Base-by-base conservation (phyloP, 1,284 basidiomycete species). In the Ganoderma resinaceum region DNA sequence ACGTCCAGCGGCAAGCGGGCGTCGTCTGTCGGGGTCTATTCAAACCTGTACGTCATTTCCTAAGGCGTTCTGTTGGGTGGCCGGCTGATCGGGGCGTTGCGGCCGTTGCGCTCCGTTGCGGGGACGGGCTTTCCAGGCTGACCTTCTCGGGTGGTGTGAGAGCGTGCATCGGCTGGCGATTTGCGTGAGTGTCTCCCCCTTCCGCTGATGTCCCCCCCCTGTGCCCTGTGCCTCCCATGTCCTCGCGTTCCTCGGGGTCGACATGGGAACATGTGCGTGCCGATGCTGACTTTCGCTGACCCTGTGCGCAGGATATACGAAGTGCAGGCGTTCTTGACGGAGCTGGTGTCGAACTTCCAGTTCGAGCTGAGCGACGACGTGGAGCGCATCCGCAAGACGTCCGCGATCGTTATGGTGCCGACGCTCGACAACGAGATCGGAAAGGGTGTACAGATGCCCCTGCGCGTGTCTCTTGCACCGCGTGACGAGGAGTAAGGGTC, bases 361-460 rank as follows among this genome's bases (percentile, higher is more conserved):
- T 80, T 88, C 46, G 76, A 79, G 18, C 76, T 79, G 6, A 83
- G 83, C 1, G 80, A 82, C 31, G 82, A 84, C 37, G 74, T 82
- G 31, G 76, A 79, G 29, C 78, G 81, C 31, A 74, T 87, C n/a
- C 79, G 84, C 58, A 79, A 85, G 70, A 85, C 86, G 71, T 83
- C 84, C 12, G 85, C 85, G 72, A 74, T 86, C 61, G 85, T 86
- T 3, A 87, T 86, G 85, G 75, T 86, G n/a, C 86, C 86, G 9
- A 85, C 85, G 20, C 76, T 87, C 23, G 82, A 84, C 68, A 86
- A 84, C n/a, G 83, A 87, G 72, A 76, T 83, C 65, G 71, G 79
- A 55, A 83, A 83, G 69, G 87, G 86, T 38, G 84, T 84, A 63
- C 86, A 87, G 71, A 71, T 90, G 61, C 88, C 87, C 5, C 76